Evolutionary conservation across 441 rosid species (phyloP), one percentile per base, ranked within the genome.

Genomic region (Geranium incanum): DNA sequence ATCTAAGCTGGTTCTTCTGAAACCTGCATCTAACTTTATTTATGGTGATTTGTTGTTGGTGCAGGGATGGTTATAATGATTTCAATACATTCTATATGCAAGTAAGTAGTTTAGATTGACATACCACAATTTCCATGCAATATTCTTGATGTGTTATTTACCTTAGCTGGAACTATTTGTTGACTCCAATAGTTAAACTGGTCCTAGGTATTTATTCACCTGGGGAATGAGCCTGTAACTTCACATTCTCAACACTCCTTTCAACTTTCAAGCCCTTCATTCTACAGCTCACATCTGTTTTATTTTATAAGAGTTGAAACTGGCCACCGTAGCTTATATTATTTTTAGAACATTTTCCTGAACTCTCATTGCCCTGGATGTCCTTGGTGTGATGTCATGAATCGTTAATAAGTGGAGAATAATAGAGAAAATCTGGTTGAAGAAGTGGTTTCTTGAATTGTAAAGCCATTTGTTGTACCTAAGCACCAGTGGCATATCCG

Each of bases 51-150:
- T 74, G 37, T 63, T 76, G 36, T 82, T 77, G 83, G 72, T 89
- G 87, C 89, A 92, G 97, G 85, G 98, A 95, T 85, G 99, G 99
- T 36, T 95, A 93, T 80, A 95, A 95, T 37, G 98, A 95, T 85
- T 93, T 95, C 94, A 95, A 95, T 81, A 95, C 97, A 39, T 95
- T 95, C 83, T 95, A 95, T 85, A 81, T 95, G 91, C 99, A 95
- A 88, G 99, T 95, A 85, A 86, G 96, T 83, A 67, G 66, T 55
- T 73, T 65, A 7, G 12, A 60, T 71, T 39, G 67, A 57, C 36
- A 9, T 72, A 55, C 52, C 43, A 39, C 36, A 3, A 6, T 66
- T 71, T 70, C 60, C 43, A 67, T 36, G 43, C 18, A 50, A 52
- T 52, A 19, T 59, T 33, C 19, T 23, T 55, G 2, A 65, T 66